Evolutionary conservation across 306 rosid species (phyloP), one percentile per base, ranked within the genome.

Genomic region (Quillaja saponaria): DNA sequence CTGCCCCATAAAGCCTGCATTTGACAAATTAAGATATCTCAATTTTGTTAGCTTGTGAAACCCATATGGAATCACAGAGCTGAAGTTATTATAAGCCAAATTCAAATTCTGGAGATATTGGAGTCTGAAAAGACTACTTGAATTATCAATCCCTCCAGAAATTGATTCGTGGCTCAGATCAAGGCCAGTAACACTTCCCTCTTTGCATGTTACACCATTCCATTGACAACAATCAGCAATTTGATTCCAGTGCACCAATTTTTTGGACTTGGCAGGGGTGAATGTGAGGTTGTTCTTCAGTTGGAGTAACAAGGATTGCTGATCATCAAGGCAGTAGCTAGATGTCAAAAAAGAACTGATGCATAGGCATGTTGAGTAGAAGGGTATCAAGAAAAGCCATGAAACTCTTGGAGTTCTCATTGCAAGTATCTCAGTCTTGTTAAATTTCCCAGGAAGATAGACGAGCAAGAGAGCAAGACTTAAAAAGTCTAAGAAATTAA

Each of bases 191-290:
- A 79, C 74, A 56, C 7, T 19, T 3, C 77, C 84, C 1, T 45
- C 3, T 0, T 73, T 62, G 55, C 86, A 85, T 2, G 18, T 5
- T 13, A 88, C 78, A 31, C 91, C 91, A 0, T 1, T 20, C 96
- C 91, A 85, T 9, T 28, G 3, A 44, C 31, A 25, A 4, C 31
- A 25, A 1, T 25, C 31, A 25, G 4, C 4, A 25, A 25, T 70
- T 41, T 25, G 49, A 3, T 66, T 57, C 96, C 90, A 83, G 0
- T 8, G 14, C 11, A 8, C 54, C 1, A 83, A 61, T 48, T 77
- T 81, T 3, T 1, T 63, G 21, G 88, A 73, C 6, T 0, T 0
- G 2, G 21, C 10, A 34, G 1, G 0, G 0, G n/a, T 0, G 28
- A 50, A 63, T 1, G 0, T 9, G 64, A 85, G 75, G 67, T 14